Conservation (phyloP, 164 flowering plant species). For the Magnolia changhungtana region DNA sequence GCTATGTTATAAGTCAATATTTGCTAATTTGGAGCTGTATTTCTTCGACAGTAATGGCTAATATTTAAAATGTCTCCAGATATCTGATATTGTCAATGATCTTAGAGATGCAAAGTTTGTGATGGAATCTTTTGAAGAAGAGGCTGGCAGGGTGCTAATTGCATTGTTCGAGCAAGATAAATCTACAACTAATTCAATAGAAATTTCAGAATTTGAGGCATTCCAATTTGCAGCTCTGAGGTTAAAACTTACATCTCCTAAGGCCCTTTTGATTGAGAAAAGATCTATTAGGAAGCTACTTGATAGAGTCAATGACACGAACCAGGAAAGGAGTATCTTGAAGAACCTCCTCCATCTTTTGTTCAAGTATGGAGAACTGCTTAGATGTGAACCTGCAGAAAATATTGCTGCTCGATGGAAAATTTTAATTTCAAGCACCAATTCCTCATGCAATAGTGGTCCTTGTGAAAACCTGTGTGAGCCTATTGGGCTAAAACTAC, state of each 20-base stretch:
- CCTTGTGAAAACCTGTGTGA: constrained; percentile 1
- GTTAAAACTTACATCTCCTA: constrained; percentile 52
- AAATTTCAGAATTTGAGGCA: constrained; percentile 37
- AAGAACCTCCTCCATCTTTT: constrained; percentile 48
- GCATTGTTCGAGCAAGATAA: constrained; percentile 39
- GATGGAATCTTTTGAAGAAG: constrained; percentile 60
- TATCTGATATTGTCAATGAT: constrained; percentile 55
- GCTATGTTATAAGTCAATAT: no score
- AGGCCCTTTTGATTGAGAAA: constrained; percentile 61
- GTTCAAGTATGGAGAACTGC: constrained; percentile 43
- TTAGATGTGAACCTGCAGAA: constrained; percentile 27
- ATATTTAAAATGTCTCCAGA: constrained; percentile 37
- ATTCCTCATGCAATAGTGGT: background rate
- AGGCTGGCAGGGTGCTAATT: constrained; percentile 58
- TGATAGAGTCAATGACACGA: constrained; percentile 31
- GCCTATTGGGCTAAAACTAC: constrained; percentile 20
- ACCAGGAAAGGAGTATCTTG: constrained; percentile 38
- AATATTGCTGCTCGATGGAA: constrained; percentile 15
- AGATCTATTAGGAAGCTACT: constrained; percentile 60
- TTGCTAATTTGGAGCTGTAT: background rate
- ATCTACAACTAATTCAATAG: constrained; percentile 34
- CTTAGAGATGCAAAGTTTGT: constrained; percentile 43
- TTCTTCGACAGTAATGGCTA: background rate
- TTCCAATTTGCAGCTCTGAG: constrained; percentile 50
- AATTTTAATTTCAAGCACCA: constrained; percentile 8